A percentile compares a stretch with the other conserved stretches of the same genome.
phyloP scores from a whole-genome alignment of 208 protist species.

The Trichomonas vaginalis region DNA sequence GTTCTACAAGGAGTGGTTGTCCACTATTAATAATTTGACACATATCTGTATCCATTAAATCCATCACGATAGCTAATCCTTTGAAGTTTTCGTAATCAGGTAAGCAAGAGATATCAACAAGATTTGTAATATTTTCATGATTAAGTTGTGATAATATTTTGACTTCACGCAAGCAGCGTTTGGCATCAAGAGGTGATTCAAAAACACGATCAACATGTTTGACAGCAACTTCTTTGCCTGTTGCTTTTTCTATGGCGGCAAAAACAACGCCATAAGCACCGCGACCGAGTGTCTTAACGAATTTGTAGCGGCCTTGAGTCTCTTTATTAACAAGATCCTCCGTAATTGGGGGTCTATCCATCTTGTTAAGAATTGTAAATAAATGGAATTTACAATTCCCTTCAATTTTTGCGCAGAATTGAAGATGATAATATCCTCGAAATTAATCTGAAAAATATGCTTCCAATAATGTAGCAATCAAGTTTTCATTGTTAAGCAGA shows the following conservation, averaged over 20 bases:
- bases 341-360: background rate
- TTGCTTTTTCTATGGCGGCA: background rate
- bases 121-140: slow-evolving; percentile 22
- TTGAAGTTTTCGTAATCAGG: slow-evolving; percentile 51
- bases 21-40: slow-evolving; percentile 68
- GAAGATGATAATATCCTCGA: too few relatives aligned
- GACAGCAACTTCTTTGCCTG: slow-evolving; percentile 8
- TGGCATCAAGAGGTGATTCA: slow-evolving; percentile 5
- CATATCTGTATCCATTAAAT: slow-evolving; percentile 82
- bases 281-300: background rate
- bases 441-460: too few relatives aligned
- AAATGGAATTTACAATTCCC: too few relatives aligned
- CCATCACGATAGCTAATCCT: slow-evolving; percentile 74
- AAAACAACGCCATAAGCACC: slow-evolving; percentile 22
- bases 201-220: slow-evolving; percentile 17
- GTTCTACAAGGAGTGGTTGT: slow-evolving; percentile 65
- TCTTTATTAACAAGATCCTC: background rate
- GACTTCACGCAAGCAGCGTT: slow-evolving; percentile 18
- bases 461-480: too few relatives aligned
- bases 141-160: slow-evolving; percentile 18
- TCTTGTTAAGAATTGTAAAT: too few relatives aligned
- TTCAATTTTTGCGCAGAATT: too few relatives aligned
- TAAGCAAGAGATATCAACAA: slow-evolving; percentile 6
- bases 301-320: background rate
- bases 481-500: too few relatives aligned